phyloP scores from a whole-genome alignment of 805 yeast species.

The Candida namnaoensis region DNA sequence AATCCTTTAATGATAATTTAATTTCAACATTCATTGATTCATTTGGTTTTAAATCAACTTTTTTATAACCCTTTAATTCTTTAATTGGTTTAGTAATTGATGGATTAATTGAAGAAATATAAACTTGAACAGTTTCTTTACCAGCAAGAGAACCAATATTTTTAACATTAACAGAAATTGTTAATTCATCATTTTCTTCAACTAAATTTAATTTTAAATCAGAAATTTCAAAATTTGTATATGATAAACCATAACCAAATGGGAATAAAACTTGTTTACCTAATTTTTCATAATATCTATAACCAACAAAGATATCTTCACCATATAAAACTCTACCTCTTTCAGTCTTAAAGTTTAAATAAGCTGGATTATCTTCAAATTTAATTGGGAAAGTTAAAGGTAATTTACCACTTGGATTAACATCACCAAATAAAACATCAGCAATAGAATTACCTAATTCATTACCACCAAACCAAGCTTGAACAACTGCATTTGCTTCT shows the following conservation, averaged over 20 bases:
- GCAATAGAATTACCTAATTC: slow-evolving; percentile 55
- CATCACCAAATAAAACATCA: slow-evolving; percentile 52
- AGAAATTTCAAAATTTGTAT: slow-evolving; percentile 37
- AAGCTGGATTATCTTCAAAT: slow-evolving; percentile 48
- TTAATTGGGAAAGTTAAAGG: slow-evolving; percentile 46
- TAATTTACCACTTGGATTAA: slow-evolving; percentile 52
- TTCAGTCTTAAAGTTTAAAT: slow-evolving; percentile 38
- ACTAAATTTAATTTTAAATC: slow-evolving; percentile 18
- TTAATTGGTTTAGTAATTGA: slow-evolving; percentile 41
- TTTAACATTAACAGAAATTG: slow-evolving; percentile 29
- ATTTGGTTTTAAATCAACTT: slow-evolving; percentile 37
- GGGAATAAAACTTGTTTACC: slow-evolving; percentile 43
- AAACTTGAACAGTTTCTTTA: slow-evolving; percentile 48
- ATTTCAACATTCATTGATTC: slow-evolving; percentile 29
- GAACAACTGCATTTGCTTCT: slow-evolving; percentile 35
- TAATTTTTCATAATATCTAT: slow-evolving; percentile 48
- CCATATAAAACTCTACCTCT: slow-evolving; percentile 51
- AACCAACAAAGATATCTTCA: slow-evolving; percentile 60
- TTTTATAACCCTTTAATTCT: slow-evolving; percentile 51
- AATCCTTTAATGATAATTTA: slow-evolving; percentile 34
- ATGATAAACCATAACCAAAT: slow-evolving; percentile 58
- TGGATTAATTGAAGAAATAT: slow-evolving; percentile 28
- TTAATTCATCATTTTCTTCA: slow-evolving; percentile 10
- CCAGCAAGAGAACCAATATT: slow-evolving; percentile 44
- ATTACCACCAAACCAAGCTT: slow-evolving; percentile 54